Evolutionary conservation across 2,329 filamentous ascomycete species (phyloP).

Genomic region (Penicillium rolfsii): DNA sequence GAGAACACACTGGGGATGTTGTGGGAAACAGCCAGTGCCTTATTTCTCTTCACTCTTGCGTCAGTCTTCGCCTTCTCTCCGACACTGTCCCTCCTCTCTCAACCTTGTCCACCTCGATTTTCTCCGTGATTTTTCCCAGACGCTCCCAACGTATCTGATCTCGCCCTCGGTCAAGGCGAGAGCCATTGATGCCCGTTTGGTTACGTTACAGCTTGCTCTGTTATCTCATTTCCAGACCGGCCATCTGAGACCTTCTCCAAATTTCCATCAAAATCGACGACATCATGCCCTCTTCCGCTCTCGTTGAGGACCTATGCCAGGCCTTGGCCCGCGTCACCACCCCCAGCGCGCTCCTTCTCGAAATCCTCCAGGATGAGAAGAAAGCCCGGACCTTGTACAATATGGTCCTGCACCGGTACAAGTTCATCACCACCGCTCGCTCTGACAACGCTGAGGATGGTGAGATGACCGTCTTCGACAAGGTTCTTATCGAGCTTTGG

Average conservation of each 20-base stretch:
- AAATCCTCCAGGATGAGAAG: slow-evolving; percentile 34
- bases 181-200: neutral
- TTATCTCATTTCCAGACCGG: neutral
- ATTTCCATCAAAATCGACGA: neutral
- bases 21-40: neutral
- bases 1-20: neutral
- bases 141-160: neutral
- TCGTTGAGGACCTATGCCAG: neutral
- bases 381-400: slow-evolving; percentile 34
- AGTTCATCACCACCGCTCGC: slow-evolving; percentile 39
- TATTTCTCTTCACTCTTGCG: neutral
- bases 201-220: neutral
- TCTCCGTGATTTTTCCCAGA: neutral
- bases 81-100: neutral
- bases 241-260: neutral
- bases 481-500: slow-evolving; percentile 42
- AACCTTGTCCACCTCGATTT: neutral
- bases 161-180: neutral
- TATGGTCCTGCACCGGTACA: slow-evolving; percentile 41
- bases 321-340: neutral
- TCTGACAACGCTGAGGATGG: slow-evolving; percentile 38
- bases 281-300: neutral
- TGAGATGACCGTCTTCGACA: slow-evolving; percentile 48
- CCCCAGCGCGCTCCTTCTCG: slow-evolving; percentile 35
- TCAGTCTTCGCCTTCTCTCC: neutral